These are phyloP conservation scores for Phytophthora pluvialis DNA, from an alignment of 352 stramenopile species.

Conservation along the genomic window DNA sequence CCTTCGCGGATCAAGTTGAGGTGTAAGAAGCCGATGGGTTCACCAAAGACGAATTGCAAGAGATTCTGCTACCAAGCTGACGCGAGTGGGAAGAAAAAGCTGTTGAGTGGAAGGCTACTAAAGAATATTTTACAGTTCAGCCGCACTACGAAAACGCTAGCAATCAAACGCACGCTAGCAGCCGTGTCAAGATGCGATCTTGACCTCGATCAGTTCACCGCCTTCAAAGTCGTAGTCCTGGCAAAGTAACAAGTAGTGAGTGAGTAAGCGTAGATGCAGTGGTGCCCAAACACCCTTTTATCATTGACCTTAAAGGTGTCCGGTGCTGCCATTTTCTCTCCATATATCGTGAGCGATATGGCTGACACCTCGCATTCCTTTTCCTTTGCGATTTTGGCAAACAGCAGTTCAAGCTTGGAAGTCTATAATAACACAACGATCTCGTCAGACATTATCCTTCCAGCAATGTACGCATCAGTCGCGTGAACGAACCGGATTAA, in stretches of 20 bases:
- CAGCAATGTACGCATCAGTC: neutral
- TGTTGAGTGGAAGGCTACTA: constrained; percentile 7
- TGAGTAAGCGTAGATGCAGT: neutral
- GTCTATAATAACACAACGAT: constrained; percentile 30
- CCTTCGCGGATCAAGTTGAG: constrained; percentile 12
- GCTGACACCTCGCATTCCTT: constrained; percentile 29
- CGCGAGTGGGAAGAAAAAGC: neutral
- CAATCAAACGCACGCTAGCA: neutral
- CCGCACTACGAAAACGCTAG: constrained; percentile 1
- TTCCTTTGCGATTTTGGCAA: constrained; percentile 36
- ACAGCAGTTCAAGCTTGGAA: constrained; percentile 49
- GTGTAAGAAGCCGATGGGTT: neutral
- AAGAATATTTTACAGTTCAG: constrained; percentile 30
- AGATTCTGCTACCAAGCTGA: no score
- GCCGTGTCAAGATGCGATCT: constrained; percentile 37
- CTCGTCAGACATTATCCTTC: neutral
- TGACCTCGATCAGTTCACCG: constrained; percentile 72
- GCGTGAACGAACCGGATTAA: constrained; percentile 47
- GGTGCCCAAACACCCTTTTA: neutral
- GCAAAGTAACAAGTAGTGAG: constrained; percentile 7
- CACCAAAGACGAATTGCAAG: no score
- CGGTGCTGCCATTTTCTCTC: constrained; percentile 49
- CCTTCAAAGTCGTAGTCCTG: constrained; percentile 75
- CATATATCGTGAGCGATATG: constrained; percentile 59
- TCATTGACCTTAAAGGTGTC: constrained; percentile 55